phyloP scores from a whole-genome alignment of 768 basidiomycete species.

The Hortiboletus flavorubellus region DNA sequence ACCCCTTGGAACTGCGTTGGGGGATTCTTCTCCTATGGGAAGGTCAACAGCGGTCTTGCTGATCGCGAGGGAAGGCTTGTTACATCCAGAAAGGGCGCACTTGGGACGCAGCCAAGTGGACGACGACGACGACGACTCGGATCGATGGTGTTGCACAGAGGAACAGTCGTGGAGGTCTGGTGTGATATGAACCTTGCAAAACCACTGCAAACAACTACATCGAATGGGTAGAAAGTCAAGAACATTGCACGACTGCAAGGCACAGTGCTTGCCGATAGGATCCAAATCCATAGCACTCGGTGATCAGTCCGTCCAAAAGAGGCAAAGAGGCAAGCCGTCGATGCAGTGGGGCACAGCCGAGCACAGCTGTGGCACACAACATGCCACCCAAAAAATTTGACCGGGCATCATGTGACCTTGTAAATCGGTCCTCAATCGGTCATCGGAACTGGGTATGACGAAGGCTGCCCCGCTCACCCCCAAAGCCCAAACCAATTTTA shows the following conservation, averaged over 20 bases:
- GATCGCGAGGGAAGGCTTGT: slow-evolving; percentile 50
- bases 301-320: too few species aligned
- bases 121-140: slow-evolving; percentile 1
- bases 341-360: too few species aligned
- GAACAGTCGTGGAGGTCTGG: slow-evolving; percentile 61
- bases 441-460: too few species aligned
- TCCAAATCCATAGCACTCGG: slow-evolving; percentile 39
- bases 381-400: too few species aligned
- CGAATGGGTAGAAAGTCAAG: slow-evolving; percentile 77
- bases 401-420: not conserved
- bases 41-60: slow-evolving; percentile 27
- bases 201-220: slow-evolving; percentile 57
- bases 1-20: slow-evolving; percentile 22
- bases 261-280: slow-evolving; percentile 63
- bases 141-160: slow-evolving; percentile 1
- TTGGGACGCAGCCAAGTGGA: slow-evolving; percentile 35
- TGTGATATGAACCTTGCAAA: slow-evolving; percentile 62
- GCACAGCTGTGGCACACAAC: too few species aligned
- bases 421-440: too few species aligned
- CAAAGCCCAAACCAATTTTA: too few species aligned
- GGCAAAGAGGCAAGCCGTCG: too few species aligned
- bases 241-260: slow-evolving; percentile 52
- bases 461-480: too few species aligned
- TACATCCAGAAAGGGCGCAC: slow-evolving; percentile 52
- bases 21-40: not conserved